Evolutionary conservation across 2,329 filamentous ascomycete species (phyloP).

Genomic region (Fusarium coffeatum): DNA sequence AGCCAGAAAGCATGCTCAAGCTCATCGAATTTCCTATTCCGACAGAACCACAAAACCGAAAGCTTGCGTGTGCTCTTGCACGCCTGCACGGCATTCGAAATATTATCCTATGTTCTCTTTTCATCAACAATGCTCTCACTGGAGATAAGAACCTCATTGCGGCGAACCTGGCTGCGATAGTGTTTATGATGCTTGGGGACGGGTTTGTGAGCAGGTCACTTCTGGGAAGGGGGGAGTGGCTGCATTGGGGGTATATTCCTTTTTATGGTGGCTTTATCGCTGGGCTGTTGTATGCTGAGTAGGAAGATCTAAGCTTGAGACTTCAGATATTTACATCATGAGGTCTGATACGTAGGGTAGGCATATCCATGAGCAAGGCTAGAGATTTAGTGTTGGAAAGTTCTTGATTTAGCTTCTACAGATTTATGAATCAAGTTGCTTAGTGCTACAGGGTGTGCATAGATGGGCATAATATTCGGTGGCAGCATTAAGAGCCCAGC

Average conservation of each 20-base stretch:
- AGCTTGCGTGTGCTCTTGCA: constrained; percentile 12
- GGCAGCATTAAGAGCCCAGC: too few species aligned
- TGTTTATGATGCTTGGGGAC: constrained; percentile 24
- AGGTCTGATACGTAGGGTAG: too few species aligned
- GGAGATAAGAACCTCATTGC: constrained; percentile 26
- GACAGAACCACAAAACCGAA: constrained; percentile 15
- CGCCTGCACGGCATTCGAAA: constrained; percentile 36
- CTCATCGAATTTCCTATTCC: constrained; percentile 31
- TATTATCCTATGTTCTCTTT: constrained; percentile 33
- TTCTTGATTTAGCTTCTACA: too few species aligned
- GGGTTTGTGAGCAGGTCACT: constrained; percentile 30
- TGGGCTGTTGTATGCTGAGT: constrained; percentile 12
- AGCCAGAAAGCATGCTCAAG: constrained; percentile 24
- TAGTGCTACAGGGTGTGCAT: too few species aligned
- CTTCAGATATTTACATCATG: too few species aligned
- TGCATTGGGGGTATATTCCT: constrained; percentile 37
- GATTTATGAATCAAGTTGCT: too few species aligned
- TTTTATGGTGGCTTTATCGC: constrained; percentile 3
- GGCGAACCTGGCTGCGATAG: neutral
- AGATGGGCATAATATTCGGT: too few species aligned
- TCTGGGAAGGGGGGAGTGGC: constrained; percentile 37
- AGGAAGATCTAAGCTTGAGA: too few species aligned
- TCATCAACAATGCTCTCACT: constrained; percentile 25
- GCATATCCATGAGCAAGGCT: too few species aligned
- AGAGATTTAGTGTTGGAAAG: too few species aligned